Conservation (phyloP, 1,284 basidiomycete species). For the Puccinia triticina region DNA sequence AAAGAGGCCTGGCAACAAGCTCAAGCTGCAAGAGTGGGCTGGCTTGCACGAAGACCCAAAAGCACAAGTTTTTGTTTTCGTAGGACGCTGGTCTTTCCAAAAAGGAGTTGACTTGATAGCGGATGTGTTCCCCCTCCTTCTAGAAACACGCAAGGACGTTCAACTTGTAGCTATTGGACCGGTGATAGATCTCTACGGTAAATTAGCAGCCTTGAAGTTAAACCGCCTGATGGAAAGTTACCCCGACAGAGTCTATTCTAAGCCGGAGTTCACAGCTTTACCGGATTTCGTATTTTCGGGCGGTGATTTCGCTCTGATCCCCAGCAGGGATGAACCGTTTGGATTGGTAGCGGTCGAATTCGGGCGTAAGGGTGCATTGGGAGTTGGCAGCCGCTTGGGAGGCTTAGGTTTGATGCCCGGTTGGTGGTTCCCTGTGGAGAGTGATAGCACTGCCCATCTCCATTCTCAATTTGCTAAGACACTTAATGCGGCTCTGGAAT, state of each 20-base stretch:
- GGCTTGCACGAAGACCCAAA: constrained; percentile 83
- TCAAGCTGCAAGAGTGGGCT: constrained; percentile 90
- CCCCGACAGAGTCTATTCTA: constrained; percentile 85
- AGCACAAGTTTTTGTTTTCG: constrained; percentile 87
- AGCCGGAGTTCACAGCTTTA: constrained; percentile 86
- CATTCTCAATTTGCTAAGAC: constrained; percentile 88
- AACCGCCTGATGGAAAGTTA: constrained; percentile 89
- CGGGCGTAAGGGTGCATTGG: constrained; percentile 88
- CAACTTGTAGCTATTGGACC: constrained; percentile 86
- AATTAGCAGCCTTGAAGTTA: constrained; percentile 88
- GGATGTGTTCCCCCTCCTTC: constrained; percentile 83
- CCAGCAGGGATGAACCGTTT: constrained; percentile 79
- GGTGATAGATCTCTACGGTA: constrained; percentile 88
- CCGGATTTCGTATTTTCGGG: constrained; percentile 89
- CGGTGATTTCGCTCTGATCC: constrained; percentile 89
- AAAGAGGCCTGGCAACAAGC: constrained; percentile 82
- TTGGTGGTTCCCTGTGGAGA: constrained; percentile 75
- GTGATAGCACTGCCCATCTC: constrained; percentile 84
- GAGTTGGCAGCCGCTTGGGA: constrained; percentile 86
- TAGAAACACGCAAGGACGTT: constrained; percentile 80
- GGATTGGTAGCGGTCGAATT: constrained; percentile 92
- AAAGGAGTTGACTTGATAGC: constrained; percentile 87
- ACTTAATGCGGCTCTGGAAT: constrained; percentile 87
- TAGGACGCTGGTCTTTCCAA: constrained; percentile 94
- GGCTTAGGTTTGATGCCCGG: constrained; percentile 94